These are phyloP conservation scores for Russula ochroleuca DNA, from an alignment of 768 basidiomycete genomes.

Conservation along the genomic window DNA sequence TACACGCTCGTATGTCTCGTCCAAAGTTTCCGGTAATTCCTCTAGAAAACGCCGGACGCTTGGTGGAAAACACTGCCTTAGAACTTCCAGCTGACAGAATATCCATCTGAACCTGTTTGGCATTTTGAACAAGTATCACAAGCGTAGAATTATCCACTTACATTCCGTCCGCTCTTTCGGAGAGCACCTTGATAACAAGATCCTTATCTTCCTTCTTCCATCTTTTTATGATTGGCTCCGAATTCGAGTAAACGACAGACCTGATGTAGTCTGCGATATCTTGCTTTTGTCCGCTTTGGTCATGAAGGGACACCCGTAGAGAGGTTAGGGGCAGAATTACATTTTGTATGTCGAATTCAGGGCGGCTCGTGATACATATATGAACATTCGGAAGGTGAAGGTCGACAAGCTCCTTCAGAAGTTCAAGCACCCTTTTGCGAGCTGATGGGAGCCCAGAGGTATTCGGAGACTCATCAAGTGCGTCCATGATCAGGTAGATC, in stretches of 20 bases:
- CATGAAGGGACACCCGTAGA: not conserved
- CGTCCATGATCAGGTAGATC: not conserved
- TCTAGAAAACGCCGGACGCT: not conserved
- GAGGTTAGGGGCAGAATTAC: not conserved
- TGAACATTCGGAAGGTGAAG: not conserved
- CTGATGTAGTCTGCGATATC: not conserved
- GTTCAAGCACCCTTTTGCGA: not conserved
- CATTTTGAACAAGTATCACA: not conserved
- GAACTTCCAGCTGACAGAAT: not conserved
- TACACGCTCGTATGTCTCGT: not conserved
- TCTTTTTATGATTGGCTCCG: not conserved
- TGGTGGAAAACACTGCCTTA: not conserved
- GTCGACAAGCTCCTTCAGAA: not conserved
- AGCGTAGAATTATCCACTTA: not conserved
- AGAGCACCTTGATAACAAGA: not conserved
- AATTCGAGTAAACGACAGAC: not conserved
- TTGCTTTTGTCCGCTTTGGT: not conserved
- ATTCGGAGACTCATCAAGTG: not conserved
- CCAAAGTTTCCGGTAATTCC: not conserved
- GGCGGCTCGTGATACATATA: not conserved
- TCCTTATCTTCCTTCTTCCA: not conserved
- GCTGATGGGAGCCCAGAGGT: not conserved
- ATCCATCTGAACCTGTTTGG: not conserved
- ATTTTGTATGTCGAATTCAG: not conserved
- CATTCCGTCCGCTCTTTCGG: not conserved